A percentile compares a stretch with the other conserved stretches of the same genome.
phyloP scores from a whole-genome alignment of 495 filamentous ascomycete genomes.

The Chaetomium tenue region DNA sequence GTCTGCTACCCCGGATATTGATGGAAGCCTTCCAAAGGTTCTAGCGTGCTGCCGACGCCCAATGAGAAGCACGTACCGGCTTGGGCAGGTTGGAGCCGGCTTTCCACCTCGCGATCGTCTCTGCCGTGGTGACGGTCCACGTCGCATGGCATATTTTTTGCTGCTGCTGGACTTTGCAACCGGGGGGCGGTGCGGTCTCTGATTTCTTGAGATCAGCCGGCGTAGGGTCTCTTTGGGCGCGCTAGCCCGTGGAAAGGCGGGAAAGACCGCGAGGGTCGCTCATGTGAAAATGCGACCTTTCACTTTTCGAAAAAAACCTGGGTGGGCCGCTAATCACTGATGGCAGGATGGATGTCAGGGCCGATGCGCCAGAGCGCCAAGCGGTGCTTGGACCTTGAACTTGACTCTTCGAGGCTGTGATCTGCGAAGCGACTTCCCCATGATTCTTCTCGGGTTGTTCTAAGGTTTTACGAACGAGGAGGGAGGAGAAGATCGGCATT shows the following conservation, averaged over 20 bases:
- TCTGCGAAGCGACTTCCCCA: constrained; percentile 7
- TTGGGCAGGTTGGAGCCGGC: constrained; percentile 8
- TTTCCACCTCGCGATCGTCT: constrained; percentile 5
- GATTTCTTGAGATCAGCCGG: constrained; percentile 15
- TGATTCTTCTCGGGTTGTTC: constrained; percentile 3
- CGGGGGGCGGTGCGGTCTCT: not conserved
- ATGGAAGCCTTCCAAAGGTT: constrained; percentile 30
- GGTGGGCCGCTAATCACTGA: constrained; percentile 1
- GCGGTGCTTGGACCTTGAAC: constrained; percentile 4
- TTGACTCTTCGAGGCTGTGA: constrained; percentile 13
- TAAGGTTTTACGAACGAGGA: not conserved
- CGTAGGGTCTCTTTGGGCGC: constrained; percentile 6
- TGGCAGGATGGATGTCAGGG: constrained; percentile 25
- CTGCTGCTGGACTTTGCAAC: not conserved
- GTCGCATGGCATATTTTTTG: constrained; percentile 10
- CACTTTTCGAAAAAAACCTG: constrained; percentile 5
- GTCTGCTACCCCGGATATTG: constrained; percentile 22
- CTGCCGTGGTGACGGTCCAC: constrained; percentile 9
- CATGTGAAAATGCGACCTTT: constrained; percentile 13
- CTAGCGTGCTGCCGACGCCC: constrained; percentile 4
- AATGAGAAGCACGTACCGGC: constrained; percentile 3
- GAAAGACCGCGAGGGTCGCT: not conserved
- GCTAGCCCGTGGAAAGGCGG: constrained; percentile 17
- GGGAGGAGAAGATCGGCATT: constrained; percentile 12
- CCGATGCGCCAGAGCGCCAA: constrained; percentile 27